phyloP scores from a whole-genome alignment of 495 filamentous ascomycete genomes.

The Thozetella sp. region DNA sequence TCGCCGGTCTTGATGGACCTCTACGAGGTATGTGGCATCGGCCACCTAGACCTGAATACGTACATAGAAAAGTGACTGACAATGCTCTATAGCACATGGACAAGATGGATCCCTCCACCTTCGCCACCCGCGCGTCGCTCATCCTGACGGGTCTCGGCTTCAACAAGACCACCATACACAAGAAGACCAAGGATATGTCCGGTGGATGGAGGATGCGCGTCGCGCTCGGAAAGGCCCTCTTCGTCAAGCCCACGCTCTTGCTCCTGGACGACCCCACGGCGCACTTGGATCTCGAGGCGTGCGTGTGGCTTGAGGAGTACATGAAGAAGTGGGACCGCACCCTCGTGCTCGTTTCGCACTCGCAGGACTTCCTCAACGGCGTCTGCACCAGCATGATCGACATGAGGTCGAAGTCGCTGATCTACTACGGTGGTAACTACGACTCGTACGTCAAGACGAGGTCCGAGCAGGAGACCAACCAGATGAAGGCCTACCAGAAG shows the following conservation, averaged over 20 bases:
- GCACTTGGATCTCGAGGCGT: conserved; percentile 98
- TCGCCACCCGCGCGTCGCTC: conserved; percentile 91
- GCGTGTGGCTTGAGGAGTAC: conserved; percentile 99
- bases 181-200: conserved; percentile 99
- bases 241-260: conserved; percentile 94
- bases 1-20: conserved; percentile 89
- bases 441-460: conserved; percentile 97
- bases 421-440: conserved; percentile 99
- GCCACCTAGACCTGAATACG: neutral
- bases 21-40: conserved; percentile 75
- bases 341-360: conserved; percentile 96
- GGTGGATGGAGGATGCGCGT: conserved; percentile 99
- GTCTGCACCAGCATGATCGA: conserved; percentile 99
- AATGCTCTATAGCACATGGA: conserved; percentile 78
- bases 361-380: conserved; percentile 98
- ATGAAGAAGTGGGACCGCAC: conserved; percentile 99
- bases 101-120: conserved; percentile 99
- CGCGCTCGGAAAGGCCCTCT: conserved; percentile 94
- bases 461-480: conserved; percentile 92
- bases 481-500: conserved; percentile 98
- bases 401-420: conserved; percentile 85
- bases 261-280: conserved; percentile 98
- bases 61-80: neutral
- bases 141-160: conserved; percentile 99
- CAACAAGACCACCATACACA: conserved; percentile 95